Conservation (phyloP, 768 basidiomycete genomes). For the Cystobasidium tubakii region DNA sequence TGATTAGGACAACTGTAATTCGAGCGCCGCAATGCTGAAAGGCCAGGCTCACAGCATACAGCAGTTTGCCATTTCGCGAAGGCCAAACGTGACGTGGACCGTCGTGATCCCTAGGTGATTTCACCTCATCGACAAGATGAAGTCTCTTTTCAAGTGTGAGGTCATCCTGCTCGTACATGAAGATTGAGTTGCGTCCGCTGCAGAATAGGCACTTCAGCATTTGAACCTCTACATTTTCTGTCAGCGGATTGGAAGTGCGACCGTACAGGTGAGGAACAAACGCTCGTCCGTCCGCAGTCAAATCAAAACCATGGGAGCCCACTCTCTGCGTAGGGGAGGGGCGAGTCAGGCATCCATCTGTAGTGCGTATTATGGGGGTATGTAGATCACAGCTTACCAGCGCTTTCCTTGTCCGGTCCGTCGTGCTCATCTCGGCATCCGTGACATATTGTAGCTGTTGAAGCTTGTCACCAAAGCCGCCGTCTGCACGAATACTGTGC, state of each 20-base stretch:
- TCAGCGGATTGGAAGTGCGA: too few relatives aligned
- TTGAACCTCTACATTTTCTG: not conserved
- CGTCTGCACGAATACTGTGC: slow-evolving; percentile 19
- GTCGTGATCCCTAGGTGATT: slow-evolving; percentile 19
- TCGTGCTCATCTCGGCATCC: slow-evolving; percentile 21
- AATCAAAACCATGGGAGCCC: slow-evolving; percentile 36
- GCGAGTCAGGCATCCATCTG: too few relatives aligned
- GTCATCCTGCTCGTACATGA: slow-evolving; percentile 32
- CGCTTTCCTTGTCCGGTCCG: slow-evolving; percentile 36
- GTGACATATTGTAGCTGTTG: slow-evolving; percentile 32
- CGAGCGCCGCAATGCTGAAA: too few relatives aligned
- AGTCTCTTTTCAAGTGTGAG: slow-evolving; percentile 18
- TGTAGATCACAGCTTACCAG: slow-evolving; percentile 18
- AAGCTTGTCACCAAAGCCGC: slow-evolving; percentile 26
- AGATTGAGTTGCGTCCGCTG: slow-evolving; percentile 37
- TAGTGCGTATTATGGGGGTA: too few relatives aligned
- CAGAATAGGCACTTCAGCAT: not conserved
- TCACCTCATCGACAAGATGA: slow-evolving; percentile 35
- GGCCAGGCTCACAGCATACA: slow-evolving; percentile 27
- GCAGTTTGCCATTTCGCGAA: slow-evolving; percentile 15
- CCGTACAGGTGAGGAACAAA: slow-evolving; percentile 37
- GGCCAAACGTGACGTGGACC: slow-evolving; percentile 35
- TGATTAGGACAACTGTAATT: too few relatives aligned
- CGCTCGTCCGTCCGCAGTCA: slow-evolving; percentile 23
- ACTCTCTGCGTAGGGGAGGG: slow-evolving; percentile 2